A percentile compares a stretch with the other conserved stretches of the same genome.
Conservation (phyloP, 306 rosid species). For the Pyrus pyrifolia region DNA sequence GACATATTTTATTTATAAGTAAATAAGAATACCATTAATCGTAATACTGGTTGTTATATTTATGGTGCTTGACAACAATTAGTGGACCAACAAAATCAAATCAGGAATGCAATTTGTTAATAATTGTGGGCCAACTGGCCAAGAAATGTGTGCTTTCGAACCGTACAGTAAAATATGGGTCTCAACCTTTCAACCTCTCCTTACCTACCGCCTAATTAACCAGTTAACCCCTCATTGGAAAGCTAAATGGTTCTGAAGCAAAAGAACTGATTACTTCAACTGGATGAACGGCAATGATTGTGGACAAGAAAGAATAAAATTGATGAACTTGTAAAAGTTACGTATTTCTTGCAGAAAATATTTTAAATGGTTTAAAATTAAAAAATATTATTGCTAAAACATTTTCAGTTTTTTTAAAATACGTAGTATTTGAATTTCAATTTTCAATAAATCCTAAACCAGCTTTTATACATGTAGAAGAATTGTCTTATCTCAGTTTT, state of each 20-base stretch:
- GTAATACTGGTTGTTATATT: no score
- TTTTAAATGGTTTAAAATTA: no score
- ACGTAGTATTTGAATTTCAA: not conserved
- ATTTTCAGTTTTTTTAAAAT: no score
- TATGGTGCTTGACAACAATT: not conserved
- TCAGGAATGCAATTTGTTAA: slow-evolving; percentile 1
- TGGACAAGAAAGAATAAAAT: not conserved
- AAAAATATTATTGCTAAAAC: no score
- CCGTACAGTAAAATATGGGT: slow-evolving; percentile 3
- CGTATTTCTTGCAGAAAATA: no score
- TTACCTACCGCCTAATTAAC: not conserved
- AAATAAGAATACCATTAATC: no score
- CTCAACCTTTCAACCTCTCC: slow-evolving; percentile 15
- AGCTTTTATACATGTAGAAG: not conserved
- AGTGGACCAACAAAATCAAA: not conserved
- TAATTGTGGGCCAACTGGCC: not conserved
- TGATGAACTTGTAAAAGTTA: no score
- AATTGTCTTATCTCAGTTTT: no score
- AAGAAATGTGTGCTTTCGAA: not conserved
- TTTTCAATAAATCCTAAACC: no score
- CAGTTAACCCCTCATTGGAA: not conserved
- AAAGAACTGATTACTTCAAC: not conserved
- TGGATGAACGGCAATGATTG: not conserved
- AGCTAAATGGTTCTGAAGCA: not conserved
- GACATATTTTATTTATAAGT: no score